A percentile compares a stretch with the other conserved stretches of the same genome.
These are phyloP conservation scores for Saccharomycopsis oosterbeekiorum DNA, from an alignment of 805 yeast species.

Conservation along the genomic window DNA sequence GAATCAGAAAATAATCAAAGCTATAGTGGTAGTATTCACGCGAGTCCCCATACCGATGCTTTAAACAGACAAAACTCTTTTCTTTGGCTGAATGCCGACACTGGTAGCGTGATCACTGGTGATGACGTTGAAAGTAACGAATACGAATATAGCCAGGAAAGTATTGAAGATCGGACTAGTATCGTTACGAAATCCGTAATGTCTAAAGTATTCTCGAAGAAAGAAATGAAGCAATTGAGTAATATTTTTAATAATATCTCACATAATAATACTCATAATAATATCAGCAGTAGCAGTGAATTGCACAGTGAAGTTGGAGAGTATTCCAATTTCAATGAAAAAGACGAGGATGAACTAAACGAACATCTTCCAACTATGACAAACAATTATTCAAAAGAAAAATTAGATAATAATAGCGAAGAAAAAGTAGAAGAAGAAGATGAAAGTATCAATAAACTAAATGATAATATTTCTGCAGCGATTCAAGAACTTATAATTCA, in stretches of 20 bases:
- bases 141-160: not conserved
- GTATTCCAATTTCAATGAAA: not conserved
- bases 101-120: not conserved
- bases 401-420: not conserved
- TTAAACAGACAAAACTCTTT: not conserved
- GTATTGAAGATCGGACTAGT: not conserved
- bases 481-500: not conserved
- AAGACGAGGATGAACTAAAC: not conserved
- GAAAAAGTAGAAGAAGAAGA: not conserved
- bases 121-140: not conserved
- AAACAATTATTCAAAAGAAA: not conserved
- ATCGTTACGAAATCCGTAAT: conserved; percentile 10
- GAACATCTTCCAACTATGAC: not conserved
- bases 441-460: not conserved
- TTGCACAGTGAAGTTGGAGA: not conserved
- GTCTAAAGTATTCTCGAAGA: conserved; percentile 14
- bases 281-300: not conserved
- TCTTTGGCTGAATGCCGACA: not conserved
- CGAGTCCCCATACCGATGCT: not conserved
- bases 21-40: not conserved
- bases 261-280: not conserved
- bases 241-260: conserved; percentile 8
- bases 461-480: not conserved
- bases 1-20: not conserved
- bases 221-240: conserved; percentile 12